phyloP scores from a whole-genome alignment of 441 rosid species.

The Croton setiger region DNA sequence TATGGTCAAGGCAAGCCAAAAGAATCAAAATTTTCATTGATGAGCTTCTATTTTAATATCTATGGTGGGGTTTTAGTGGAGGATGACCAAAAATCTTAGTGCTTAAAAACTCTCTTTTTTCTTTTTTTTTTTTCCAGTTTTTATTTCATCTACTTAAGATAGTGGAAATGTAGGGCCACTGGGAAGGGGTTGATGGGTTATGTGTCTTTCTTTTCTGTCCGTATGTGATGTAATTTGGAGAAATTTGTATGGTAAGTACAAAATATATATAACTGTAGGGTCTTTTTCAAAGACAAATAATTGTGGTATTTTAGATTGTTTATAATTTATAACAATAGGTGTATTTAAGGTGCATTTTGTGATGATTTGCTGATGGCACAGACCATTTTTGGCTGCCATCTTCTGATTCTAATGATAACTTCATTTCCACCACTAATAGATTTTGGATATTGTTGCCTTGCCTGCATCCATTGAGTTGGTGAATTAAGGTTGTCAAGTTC shows the following conservation, averaged over 20 bases:
- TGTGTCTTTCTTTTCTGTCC: constrained; percentile 9
- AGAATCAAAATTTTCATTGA: constrained; percentile 30
- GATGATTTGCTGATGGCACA: not conserved
- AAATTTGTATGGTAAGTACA: constrained; percentile 35
- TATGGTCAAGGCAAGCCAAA: constrained; percentile 25
- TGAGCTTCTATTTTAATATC: constrained; percentile 15
- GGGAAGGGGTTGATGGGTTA: constrained; percentile 33
- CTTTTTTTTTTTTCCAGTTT: constrained; percentile 14
- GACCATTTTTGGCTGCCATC: not conserved
- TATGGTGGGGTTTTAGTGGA: constrained; percentile 40
- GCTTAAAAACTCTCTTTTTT: constrained; percentile 21
- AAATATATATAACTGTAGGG: constrained; percentile 11
- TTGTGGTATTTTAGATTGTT: not conserved
- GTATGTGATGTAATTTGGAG: constrained; percentile 21
- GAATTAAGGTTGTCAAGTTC: not conserved
- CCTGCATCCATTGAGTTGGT: not conserved
- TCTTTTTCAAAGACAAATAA: constrained; percentile 19
- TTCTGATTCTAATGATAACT: not conserved
- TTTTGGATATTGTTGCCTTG: too few species aligned
- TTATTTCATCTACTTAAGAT: constrained; percentile 10
- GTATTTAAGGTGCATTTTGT: not conserved
- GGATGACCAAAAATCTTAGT: constrained; percentile 36
- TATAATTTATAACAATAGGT: constrained; percentile 17
- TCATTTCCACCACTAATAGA: not conserved
- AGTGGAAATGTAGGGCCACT: constrained; percentile 44